phyloP scores from a whole-genome alignment of 495 filamentous ascomycete genomes.

The Parmelia sp. region DNA sequence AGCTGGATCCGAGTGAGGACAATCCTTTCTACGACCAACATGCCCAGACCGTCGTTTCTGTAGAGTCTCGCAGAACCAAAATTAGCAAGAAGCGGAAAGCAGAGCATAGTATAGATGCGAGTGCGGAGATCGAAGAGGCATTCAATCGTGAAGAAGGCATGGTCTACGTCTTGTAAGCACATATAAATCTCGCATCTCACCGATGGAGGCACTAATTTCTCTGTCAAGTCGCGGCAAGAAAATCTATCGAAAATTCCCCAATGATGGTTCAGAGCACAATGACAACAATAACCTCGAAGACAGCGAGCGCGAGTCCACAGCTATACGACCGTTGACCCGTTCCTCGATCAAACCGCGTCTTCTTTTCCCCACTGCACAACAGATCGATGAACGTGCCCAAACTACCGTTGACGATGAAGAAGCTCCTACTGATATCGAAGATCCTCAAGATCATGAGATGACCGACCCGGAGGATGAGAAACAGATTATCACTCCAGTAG shows the following conservation, averaged over 20 bases:
- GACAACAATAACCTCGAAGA: conserved; percentile 30
- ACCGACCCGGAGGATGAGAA: conserved; percentile 28
- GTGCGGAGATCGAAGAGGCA: conserved; percentile 54
- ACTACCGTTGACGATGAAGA: conserved; percentile 49
- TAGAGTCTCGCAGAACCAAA: conserved; percentile 34
- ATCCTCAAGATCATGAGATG: conserved; percentile 32
- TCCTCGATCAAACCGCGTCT: conserved; percentile 75
- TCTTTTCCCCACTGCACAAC: conserved; percentile 61
- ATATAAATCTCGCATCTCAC: conserved; percentile 11
- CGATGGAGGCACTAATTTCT: conserved; percentile 28
- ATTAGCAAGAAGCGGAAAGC: conserved; percentile 37
- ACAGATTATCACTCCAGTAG: conserved; percentile 41
- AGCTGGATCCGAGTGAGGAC: conserved; percentile 53
- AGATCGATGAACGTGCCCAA: conserved; percentile 31
- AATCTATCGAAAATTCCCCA: conserved; percentile 54
- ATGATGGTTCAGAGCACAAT: conserved; percentile 39
- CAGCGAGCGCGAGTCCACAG: conserved; percentile 35
- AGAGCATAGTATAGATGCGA: conserved; percentile 41
- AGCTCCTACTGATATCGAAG: conserved; percentile 52
- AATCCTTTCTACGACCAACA: conserved; percentile 69
- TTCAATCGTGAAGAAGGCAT: conserved; percentile 68
- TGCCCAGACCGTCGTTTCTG: conserved; percentile 28
- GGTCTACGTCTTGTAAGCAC: conserved; percentile 78
- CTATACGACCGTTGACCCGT: conserved; percentile 56
- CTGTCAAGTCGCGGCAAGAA: conserved; percentile 76